Evolutionary conservation across 768 basidiomycete species (phyloP).

Genomic region (Naganishia onofrii): DNA sequence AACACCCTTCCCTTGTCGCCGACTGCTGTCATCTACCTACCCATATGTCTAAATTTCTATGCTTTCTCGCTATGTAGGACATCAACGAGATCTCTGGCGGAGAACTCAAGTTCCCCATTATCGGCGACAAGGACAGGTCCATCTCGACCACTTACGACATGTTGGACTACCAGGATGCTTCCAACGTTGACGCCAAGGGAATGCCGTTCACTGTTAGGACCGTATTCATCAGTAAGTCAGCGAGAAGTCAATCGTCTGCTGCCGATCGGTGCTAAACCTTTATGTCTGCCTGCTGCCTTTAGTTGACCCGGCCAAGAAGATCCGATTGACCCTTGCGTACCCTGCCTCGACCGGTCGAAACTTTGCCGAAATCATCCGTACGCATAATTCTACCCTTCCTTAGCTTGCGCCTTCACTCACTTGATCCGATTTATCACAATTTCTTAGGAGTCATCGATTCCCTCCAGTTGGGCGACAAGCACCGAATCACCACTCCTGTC

Average conservation of each 20-base stretch:
- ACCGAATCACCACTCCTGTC: slow-evolving; percentile 67
- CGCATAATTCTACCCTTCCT: background rate
- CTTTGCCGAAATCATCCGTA: slow-evolving; percentile 66
- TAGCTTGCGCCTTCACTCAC: background rate
- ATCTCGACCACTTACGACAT: slow-evolving; percentile 84
- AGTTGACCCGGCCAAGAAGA: slow-evolving; percentile 90
- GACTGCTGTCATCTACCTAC: no score
- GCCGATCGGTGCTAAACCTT: background rate
- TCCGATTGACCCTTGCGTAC: slow-evolving; percentile 84
- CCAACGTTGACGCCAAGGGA: slow-evolving; percentile 62
- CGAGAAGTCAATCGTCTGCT: background rate
- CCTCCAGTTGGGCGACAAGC: slow-evolving; percentile 70
- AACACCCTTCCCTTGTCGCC: background rate
- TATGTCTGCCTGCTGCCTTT: background rate
- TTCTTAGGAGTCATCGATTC: slow-evolving; percentile 69
- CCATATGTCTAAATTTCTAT: background rate
- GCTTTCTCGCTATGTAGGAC: slow-evolving; percentile 49
- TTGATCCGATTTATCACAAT: no score
- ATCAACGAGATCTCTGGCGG: slow-evolving; percentile 58
- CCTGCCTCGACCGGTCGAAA: slow-evolving; percentile 95
- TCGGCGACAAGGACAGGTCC: slow-evolving; percentile 84
- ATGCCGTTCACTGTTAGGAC: slow-evolving; percentile 97
- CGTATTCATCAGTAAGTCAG: slow-evolving; percentile 70
- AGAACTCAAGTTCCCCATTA: slow-evolving; percentile 75
- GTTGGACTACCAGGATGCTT: slow-evolving; percentile 91